These are phyloP conservation scores for Raddia guianensis DNA, from an alignment of 176 grass and related monocot genomes.

Conservation along the genomic window DNA sequence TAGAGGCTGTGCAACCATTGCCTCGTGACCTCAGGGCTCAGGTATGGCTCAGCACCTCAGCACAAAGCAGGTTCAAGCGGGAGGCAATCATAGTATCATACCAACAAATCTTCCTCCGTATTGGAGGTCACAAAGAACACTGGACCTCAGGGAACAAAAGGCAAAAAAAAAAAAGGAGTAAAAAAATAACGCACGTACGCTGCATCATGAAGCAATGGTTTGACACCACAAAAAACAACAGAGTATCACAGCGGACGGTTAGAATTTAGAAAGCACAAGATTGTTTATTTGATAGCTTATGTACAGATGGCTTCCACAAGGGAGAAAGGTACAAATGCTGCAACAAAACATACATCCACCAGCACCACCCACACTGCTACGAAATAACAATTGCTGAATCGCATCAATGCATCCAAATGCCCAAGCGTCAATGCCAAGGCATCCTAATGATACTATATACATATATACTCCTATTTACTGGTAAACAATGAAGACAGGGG, in stretches of 20 bases:
- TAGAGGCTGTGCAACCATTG: neutral
- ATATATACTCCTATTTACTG: slow-evolving; percentile 53
- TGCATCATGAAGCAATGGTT: neutral
- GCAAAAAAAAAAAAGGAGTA: neutral
- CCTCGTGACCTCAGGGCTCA: neutral
- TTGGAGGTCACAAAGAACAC: neutral
- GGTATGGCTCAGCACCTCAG: neutral
- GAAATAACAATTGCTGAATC: slow-evolving; percentile 27
- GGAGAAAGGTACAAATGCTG: slow-evolving; percentile 19
- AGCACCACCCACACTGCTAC: slow-evolving; percentile 22
- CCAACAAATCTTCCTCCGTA: neutral
- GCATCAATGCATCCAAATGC: slow-evolving; percentile 34
- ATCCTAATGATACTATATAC: slow-evolving; percentile 44
- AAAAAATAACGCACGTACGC: neutral
- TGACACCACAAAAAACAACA: neutral
- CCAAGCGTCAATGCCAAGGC: neutral
- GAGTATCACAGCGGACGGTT: neutral
- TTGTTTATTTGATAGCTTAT: slow-evolving; percentile 34
- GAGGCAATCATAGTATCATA: neutral
- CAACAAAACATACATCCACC: slow-evolving; percentile 16
- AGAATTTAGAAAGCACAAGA: neutral
- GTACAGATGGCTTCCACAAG: slow-evolving; percentile 37
- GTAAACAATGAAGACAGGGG: slow-evolving; percentile 10
- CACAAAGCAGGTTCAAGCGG: neutral
- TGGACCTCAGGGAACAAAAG: neutral